Base-by-base conservation (phyloP, 2,329 filamentous ascomycete genomes). In the Teratosphaeria destructans region DNA sequence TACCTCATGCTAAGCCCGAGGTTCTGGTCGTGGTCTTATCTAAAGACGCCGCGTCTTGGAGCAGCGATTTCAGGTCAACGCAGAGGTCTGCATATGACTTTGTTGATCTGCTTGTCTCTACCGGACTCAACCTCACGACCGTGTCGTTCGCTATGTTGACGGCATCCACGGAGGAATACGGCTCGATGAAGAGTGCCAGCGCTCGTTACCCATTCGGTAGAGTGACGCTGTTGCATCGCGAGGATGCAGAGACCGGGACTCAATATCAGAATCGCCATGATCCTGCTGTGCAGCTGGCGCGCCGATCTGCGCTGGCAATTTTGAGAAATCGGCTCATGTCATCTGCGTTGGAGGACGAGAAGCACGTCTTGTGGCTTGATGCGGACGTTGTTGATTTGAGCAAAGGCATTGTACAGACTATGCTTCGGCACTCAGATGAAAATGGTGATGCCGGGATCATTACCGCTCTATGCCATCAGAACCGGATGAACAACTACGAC, bases 351-450 rank as follows among this genome's bases (percentile, higher is more conserved):
- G 61, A 64, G 32, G 70, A 72, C 35, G 71, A 73, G 60, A 49
- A 65, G 54, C 72, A 74, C 57, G 62, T 74, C 26, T 55, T 75
- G 29, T 75, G 72, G 73, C 56, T 74, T 7, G 73, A 75, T 57
- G 68, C 72, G n/a, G 73, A 74, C 60, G 66, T 74, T 26, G 72
- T 71, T 32, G 69, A 71, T 56, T 61, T 74, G 10, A 73, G 72
- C 0, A 43, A 59, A 1, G 67, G 66, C 1, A 63, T 75, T 49
- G 62, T 74, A 23, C 68, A 71, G 37, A 58, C 59, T 3, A 74
- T 74, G 68, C 61, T 71, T 27, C 58, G 56, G 1, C 69, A 73
- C 49, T 67, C 71, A 3, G 62, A 62, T 52, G 61, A 56, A 7
- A 66, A 63, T 16, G 62, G 62, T 8, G 65, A 70, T 23, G 68